These are phyloP conservation scores for Fusarium brevicatenulatum DNA, from an alignment of 2,329 filamentous ascomycete genomes.

Conservation along the genomic window DNA sequence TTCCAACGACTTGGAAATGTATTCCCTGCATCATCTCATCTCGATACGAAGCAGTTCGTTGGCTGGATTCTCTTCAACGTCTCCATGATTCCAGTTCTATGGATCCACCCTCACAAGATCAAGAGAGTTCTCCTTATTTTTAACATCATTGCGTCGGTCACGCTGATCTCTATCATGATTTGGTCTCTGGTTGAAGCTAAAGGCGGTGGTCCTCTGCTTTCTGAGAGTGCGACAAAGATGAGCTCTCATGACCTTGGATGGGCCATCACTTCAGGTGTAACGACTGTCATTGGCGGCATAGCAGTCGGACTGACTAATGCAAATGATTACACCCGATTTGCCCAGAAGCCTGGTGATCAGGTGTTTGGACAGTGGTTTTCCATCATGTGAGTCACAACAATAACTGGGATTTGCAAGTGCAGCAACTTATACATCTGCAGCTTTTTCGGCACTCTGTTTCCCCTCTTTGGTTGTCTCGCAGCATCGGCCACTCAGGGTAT, in stretches of 20 bases:
- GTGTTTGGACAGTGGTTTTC: neutral
- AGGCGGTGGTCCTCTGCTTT: neutral
- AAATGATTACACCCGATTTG: neutral
- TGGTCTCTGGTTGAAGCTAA: neutral
- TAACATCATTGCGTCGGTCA: neutral
- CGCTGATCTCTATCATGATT: neutral
- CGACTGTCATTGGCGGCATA: neutral
- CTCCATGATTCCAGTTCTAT: neutral
- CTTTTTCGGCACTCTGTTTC: neutral
- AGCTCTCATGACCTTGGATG: neutral
- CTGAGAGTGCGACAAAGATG: neutral
- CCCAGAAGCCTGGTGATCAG: neutral
- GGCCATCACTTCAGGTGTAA: neutral
- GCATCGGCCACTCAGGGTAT: neutral
- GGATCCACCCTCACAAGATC: neutral
- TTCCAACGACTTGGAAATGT: neutral
- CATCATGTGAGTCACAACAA: neutral
- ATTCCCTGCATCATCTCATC: neutral
- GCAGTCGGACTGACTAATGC: neutral
- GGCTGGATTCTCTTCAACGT: neutral
- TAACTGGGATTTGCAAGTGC: fast-evolving
- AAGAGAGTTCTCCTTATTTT: neutral
- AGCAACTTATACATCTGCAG: neutral
- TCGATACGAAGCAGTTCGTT: neutral
- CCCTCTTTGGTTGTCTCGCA: neutral